Base-by-base conservation (phyloP, 2,329 filamentous ascomycete genomes). In the Amylocarpus encephaloides region DNA sequence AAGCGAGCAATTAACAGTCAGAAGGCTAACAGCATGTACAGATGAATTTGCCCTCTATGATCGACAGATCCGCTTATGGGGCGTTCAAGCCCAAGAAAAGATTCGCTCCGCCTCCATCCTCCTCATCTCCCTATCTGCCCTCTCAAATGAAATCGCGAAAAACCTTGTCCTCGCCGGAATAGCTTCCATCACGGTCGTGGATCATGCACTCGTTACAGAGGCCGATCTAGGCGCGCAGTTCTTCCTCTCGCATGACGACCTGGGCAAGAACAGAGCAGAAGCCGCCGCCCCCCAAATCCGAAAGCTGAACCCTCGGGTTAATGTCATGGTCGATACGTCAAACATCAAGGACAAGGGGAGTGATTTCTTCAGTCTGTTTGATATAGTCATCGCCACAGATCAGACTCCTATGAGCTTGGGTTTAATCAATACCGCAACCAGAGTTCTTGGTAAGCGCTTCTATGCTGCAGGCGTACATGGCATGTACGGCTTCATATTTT, bases 1-100 rank as follows among this genome's bases (percentile, higher is more conserved):
- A n/a, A n/a, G n/a, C n/a, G 22, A 26, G 22, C 22, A 26, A 26
- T 26, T 4, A 26, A 26, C 7, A 26, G 4, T 26, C 22, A 26
- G 22, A 26, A 26, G 22, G 22, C 22, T 26, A 26, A 26, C 22
- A 26, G 4, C 22, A 26, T 26, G 22, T 29, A 2, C 33, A 88
- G 93, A 97, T 69, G 93, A 98, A 66, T 95, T 97, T 64, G 93
- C 92, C 12, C 82, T 97, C 5, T 98, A 98, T 67, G 93, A 98
- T 71, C 85, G 93, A 44, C 93, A 98, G 68, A 96, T 98, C 63
- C 86, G 93, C 48, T 82, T 98, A 29, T 98, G 93, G 93, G 93
- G 93, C 39, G 88, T 97, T 64, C 84, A 93, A 63, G 93, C 93
- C 6, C 93, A 98, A 68, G 86, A 95, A 67, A 89, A 86, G 66